Evolutionary conservation across 208 protist genomes (phyloP).

Genomic region (Acanthamoeba rhysodes): DNA sequence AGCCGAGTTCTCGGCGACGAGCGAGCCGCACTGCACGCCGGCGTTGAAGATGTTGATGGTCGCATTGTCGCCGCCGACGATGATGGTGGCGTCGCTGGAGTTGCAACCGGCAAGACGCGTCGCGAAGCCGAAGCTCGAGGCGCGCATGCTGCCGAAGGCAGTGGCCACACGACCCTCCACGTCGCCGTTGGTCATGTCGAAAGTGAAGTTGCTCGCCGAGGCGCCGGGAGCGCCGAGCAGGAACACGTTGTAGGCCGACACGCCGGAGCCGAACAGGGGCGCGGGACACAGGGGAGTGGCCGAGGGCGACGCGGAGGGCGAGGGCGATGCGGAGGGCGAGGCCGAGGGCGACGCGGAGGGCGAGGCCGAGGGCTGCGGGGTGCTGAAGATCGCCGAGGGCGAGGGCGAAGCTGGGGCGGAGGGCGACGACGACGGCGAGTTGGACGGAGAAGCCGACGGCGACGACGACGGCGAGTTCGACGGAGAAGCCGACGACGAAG

Average conservation of each 20-base stretch:
- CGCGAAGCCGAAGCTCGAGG: neutral
- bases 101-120: neutral
- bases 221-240: neutral
- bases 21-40: conserved; percentile 6
- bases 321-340: neutral
- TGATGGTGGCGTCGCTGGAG: neutral
- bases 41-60: neutral
- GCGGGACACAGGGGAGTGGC: neutral
- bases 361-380: neutral
- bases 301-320: neutral
- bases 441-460: neutral
- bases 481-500: neutral
- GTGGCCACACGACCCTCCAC: neutral
- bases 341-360: neutral
- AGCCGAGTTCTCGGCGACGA: conserved; percentile 4
- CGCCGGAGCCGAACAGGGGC: neutral
- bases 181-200: conserved; percentile 32
- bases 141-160: neutral
- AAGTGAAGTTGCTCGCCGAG: neutral
- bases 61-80: neutral
- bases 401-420: neutral
- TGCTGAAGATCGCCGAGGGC: neutral
- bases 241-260: conserved; percentile 48
- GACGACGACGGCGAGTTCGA: neutral
- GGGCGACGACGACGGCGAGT: neutral